These are phyloP conservation scores for Remersonia thermophila DNA, from an alignment of 2,329 filamentous ascomycete species.

Conservation along the genomic window DNA sequence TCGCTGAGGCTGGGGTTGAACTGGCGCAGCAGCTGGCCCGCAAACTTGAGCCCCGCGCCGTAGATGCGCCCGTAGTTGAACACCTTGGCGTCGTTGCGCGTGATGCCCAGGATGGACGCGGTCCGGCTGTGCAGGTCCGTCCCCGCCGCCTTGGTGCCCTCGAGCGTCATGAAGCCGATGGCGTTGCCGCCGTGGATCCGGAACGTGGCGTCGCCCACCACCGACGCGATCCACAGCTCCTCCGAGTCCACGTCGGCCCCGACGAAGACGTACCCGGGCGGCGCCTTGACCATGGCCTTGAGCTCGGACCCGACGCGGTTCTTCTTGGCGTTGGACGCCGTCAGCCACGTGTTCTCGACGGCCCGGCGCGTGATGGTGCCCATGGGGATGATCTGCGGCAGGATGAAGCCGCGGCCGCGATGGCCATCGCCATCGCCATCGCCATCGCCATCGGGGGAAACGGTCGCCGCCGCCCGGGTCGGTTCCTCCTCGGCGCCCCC, in stretches of 20 bases:
- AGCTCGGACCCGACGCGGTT: slow-evolving; percentile 94
- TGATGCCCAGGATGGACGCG: slow-evolving; percentile 83
- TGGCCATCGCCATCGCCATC: no score
- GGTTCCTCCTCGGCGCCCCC: no score
- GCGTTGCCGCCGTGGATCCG: slow-evolving; percentile 92
- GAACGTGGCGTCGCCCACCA: slow-evolving; percentile 90
- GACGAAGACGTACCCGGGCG: slow-evolving; percentile 82
- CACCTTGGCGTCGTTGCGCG: slow-evolving; percentile 87
- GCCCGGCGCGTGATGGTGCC: slow-evolving; percentile 89
- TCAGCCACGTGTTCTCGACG: slow-evolving; percentile 97
- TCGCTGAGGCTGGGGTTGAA: slow-evolving; percentile 84
- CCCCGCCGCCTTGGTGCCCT: slow-evolving; percentile 86
- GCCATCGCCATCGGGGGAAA: no score
- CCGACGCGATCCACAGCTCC: slow-evolving; percentile 94
- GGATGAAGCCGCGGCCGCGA: slow-evolving; percentile 58
- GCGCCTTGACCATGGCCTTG: slow-evolving; percentile 92
- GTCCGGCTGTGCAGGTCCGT: slow-evolving; percentile 93
- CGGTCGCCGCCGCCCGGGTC: no score
- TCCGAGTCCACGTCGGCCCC: slow-evolving; percentile 96
- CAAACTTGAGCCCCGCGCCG: slow-evolving; percentile 91
- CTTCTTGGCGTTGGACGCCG: slow-evolving; percentile 90
- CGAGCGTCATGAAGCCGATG: slow-evolving; percentile 96
- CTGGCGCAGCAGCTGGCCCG: slow-evolving; percentile 75
- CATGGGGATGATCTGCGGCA: slow-evolving; percentile 96
- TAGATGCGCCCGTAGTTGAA: slow-evolving; percentile 99